Evolutionary conservation across 768 basidiomycete genomes (phyloP), one percentile per base, ranked within the genome.

Genomic region (Ramaria sp.): DNA sequence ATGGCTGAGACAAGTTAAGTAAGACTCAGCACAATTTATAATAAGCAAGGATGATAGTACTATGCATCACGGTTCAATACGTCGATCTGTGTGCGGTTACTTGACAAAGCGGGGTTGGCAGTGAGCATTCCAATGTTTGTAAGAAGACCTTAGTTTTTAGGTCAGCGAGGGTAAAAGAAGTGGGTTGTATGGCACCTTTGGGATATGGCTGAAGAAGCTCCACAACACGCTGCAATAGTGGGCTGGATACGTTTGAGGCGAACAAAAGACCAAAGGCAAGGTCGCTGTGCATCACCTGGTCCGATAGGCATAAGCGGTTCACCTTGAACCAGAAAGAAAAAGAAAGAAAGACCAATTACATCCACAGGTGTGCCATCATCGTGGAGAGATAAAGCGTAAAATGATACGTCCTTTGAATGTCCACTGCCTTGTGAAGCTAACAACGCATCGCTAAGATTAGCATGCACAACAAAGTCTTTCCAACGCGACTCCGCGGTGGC

Each of bases 61-160:
- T 71, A 62, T 72, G 72, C 58, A 70, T 70, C n/a, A 65, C 67
- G 65, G 57, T 69, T 65, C 6, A 73, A 61, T 0, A 73, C 66
- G 17, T 70, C 63, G 42, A 74, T 69, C 57, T 73, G 69, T 9
- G 73, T 74, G 10, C 64, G 67, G 59, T 77, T 75, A 33, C 70
- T 64, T 53, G 73, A 73, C 54, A 74, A 75, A 4, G 73, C 73
- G 3, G 75, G 71, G 61, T 75, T 75, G n/a, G 74, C 71, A 12
- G 73, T 71, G 9, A 77, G 69, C 74, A 75, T 75, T 9, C 75
- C 75, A 53, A 75, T 64, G 53, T 74, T 71, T n/a, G 74, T 76
- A 11, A 75, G 65, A 7, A 75, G 64, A 0, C 73, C 73, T 73
- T 43, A 11, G 34, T 37, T 13, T 12, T n/a, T 13, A 33, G 5